These are phyloP conservation scores for Dittrichia graveolens DNA, from an alignment of 129 eudicot species.

Conservation along the genomic window DNA sequence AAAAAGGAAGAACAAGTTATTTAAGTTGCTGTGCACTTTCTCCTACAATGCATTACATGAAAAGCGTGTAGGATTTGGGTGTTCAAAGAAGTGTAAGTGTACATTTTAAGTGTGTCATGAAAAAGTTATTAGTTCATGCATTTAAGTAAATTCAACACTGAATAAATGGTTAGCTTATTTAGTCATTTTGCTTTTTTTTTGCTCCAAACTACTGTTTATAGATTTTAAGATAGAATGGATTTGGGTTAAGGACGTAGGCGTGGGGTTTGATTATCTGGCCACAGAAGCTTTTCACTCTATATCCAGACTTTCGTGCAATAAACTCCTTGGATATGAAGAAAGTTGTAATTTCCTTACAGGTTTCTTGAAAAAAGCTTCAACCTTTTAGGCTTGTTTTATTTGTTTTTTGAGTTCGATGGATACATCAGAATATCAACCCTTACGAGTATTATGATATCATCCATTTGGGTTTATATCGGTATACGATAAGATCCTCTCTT, in stretches of 20 bases:
- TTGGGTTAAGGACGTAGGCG: neutral
- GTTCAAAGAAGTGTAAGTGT: no score
- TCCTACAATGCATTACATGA: no score
- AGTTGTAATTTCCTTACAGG: neutral
- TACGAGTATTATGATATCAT: neutral
- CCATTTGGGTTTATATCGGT: neutral
- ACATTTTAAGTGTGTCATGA: no score
- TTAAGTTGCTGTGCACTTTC: no score
- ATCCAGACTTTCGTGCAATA: no score
- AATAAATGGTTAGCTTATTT: no score
- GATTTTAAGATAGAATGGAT: no score
- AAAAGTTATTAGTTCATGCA: no score
- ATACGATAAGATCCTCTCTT: neutral
- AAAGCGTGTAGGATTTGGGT: no score
- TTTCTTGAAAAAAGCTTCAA: neutral
- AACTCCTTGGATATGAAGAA: neutral
- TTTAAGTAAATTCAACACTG: no score
- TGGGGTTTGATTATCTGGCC: neutral
- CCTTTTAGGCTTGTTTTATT: neutral
- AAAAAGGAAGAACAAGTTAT: constrained; percentile 3
- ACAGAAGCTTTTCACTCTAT: neutral
- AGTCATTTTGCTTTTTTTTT: no score
- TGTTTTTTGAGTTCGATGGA: constrained; percentile 16
- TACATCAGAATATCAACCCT: neutral
- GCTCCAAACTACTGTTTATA: no score